These are phyloP conservation scores for Penicillium longicatenatum DNA, from an alignment of 495 filamentous ascomycete genomes.

Conservation along the genomic window DNA sequence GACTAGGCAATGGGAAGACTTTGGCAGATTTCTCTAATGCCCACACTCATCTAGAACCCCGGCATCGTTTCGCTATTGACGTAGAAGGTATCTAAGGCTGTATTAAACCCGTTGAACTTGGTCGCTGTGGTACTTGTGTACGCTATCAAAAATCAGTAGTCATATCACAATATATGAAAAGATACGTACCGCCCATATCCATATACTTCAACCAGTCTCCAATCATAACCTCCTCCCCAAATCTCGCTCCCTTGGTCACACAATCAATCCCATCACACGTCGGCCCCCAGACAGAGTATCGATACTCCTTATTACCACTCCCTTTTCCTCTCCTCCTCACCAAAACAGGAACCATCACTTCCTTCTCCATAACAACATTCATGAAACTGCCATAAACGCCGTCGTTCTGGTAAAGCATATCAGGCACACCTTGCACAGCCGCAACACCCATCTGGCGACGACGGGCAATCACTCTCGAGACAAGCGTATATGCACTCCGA, in stretches of 20 bases:
- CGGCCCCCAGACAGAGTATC: slow-evolving; percentile 41
- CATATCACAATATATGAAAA: too few species aligned
- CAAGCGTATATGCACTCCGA: slow-evolving; percentile 28
- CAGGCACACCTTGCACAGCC: slow-evolving; percentile 11
- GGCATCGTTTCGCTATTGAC: slow-evolving; percentile 18
- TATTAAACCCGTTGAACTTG: slow-evolving; percentile 33
- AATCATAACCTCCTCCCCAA: slow-evolving; percentile 28
- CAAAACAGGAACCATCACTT: slow-evolving; percentile 18
- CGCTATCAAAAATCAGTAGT: slow-evolving; percentile 18
- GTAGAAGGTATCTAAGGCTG: slow-evolving; percentile 15
- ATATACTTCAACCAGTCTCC: slow-evolving; percentile 40
- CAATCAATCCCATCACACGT: slow-evolving; percentile 39
- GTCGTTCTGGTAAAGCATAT: slow-evolving; percentile 42
- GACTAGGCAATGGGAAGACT: too few species aligned
- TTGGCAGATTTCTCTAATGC: neutral
- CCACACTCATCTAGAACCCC: neutral
- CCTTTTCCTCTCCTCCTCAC: slow-evolving; percentile 1
- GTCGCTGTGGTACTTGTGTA: slow-evolving; percentile 33
- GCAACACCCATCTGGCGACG: slow-evolving; percentile 23
- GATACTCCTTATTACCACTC: slow-evolving; percentile 2
- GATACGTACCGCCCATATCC: slow-evolving; percentile 37
- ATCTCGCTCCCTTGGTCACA: slow-evolving; percentile 17
- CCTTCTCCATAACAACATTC: slow-evolving; percentile 31
- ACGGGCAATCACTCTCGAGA: slow-evolving; percentile 32
- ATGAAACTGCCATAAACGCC: slow-evolving; percentile 39